A percentile compares a stretch with the other conserved stretches of the same genome.
These are phyloP conservation scores for Rhizopus stolonifer DNA, from an alignment of 371 early-diverging fungal species.

Conservation along the genomic window DNA sequence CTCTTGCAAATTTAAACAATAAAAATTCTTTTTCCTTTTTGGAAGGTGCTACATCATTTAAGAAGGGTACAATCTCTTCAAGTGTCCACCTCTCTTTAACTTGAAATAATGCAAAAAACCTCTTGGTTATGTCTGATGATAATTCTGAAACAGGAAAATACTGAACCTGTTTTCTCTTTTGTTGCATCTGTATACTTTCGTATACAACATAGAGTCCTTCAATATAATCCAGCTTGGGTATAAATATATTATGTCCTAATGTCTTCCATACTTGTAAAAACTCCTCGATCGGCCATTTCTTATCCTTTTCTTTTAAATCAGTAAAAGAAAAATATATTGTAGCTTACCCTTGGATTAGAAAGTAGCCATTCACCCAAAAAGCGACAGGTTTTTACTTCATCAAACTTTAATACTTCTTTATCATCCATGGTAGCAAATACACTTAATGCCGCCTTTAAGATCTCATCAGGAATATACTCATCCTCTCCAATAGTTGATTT, in stretches of 20 bases:
- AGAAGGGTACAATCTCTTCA: conserved; percentile 52
- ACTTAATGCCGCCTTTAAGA: conserved; percentile 30
- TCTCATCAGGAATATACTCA: conserved; percentile 32
- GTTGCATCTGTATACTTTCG: conserved; percentile 20
- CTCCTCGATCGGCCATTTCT: conserved; percentile 50
- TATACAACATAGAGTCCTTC: conserved; percentile 27
- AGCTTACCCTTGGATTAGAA: conserved; percentile 18
- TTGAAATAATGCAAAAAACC: conserved; percentile 54
- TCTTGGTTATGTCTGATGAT: conserved; percentile 50
- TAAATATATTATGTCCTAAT: conserved; percentile 34
- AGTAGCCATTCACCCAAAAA: conserved; percentile 43
- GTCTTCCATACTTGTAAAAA: conserved; percentile 49
- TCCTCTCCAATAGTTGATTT: conserved; percentile 10
- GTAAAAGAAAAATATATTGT: not conserved
- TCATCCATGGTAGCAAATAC: conserved; percentile 14
- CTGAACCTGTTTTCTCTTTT: conserved; percentile 33
- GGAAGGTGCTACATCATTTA: conserved; percentile 51
- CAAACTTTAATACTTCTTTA: conserved; percentile 11
- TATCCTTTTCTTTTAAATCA: conserved; percentile 35
- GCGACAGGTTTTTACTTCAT: conserved; percentile 35
- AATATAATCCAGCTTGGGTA: conserved; percentile 26
- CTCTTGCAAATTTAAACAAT: conserved; percentile 48
- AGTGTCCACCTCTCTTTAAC: conserved; percentile 51
- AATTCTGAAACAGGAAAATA: conserved; percentile 51
- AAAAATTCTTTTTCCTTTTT: conserved; percentile 51